A percentile compares a stretch with the other conserved stretches of the same genome.
phyloP scores from a whole-genome alignment of 768 basidiomycete species.

The Tylopilus sp. region DNA sequence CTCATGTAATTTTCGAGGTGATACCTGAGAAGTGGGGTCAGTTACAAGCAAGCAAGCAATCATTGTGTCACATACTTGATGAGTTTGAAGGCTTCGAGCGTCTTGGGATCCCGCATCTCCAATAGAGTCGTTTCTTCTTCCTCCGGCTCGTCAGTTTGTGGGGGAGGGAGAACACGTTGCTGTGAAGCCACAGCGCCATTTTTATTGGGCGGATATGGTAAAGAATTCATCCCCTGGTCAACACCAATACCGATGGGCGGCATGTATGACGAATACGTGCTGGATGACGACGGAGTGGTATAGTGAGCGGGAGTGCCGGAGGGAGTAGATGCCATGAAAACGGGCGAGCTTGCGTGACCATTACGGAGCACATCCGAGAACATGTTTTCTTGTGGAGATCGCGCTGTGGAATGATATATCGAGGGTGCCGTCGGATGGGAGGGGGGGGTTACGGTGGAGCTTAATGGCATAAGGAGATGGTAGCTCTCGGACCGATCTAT shows the following conservation, averaged over 20 bases:
- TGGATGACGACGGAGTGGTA: constrained; percentile 35
- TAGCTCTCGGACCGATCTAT: constrained; percentile 42
- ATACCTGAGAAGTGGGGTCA: constrained; percentile 48
- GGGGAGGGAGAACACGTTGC: constrained; percentile 23
- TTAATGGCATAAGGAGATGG: constrained; percentile 56
- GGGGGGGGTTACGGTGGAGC: constrained; percentile 33
- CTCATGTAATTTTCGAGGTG: constrained; percentile 88
- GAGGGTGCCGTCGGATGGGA: constrained; percentile 31
- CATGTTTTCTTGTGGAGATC: constrained; percentile 47
- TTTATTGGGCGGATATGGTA: constrained; percentile 45
- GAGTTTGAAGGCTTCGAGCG: constrained; percentile 76
- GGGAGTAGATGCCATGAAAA: constrained; percentile 53
- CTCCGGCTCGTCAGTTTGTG: constrained; percentile 42
- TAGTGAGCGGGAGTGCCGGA: constrained; percentile 42
- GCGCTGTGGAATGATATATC: constrained; percentile 44
- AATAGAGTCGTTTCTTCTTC: constrained; percentile 47
- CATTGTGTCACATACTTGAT: constrained; percentile 54
- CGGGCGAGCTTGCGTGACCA: constrained; percentile 49
- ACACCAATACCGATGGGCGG: constrained; percentile 55
- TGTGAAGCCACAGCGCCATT: constrained; percentile 20
- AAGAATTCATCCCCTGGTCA: constrained; percentile 49
- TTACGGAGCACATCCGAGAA: constrained; percentile 61
- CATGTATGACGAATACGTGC: constrained; percentile 44
- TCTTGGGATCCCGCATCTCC: constrained; percentile 55
- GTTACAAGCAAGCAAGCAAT: neutral